Conservation (phyloP, 257 asterid species). For the Solanum tarijense region DNA sequence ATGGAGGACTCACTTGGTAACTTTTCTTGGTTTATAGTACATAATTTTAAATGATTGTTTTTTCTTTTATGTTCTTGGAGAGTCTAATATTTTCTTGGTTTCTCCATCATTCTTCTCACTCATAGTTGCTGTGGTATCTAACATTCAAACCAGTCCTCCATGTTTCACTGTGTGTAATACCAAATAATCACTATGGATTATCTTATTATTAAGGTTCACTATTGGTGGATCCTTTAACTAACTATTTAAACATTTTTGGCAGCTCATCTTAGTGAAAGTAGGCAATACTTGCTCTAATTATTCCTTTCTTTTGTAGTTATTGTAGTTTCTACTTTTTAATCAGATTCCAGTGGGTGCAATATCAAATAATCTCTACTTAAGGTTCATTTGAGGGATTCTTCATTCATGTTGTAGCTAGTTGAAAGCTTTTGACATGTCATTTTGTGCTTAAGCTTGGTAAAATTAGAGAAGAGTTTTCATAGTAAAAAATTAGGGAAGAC, state of each 20-base stretch:
- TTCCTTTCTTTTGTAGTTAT: neutral
- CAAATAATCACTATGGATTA: neutral
- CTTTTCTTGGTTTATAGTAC: constrained; percentile 7
- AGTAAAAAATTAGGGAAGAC: neutral
- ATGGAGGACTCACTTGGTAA: constrained; percentile 75
- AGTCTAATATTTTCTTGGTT: neutral
- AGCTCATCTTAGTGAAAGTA: neutral
- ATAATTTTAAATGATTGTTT: neutral
- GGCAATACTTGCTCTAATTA: neutral
- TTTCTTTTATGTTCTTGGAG: neutral
- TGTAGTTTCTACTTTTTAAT: neutral
- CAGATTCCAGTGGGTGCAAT: neutral
- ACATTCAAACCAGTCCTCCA: neutral
- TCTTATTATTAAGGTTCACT: neutral
- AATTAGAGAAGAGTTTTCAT: neutral
- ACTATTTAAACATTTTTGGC: neutral
- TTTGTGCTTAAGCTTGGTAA: neutral
- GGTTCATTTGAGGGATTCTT: neutral
- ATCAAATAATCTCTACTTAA: neutral
- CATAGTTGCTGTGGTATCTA: neutral
- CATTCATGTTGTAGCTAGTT: neutral
- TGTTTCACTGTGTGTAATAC: neutral
- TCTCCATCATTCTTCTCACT: neutral
- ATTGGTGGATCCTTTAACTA: neutral
- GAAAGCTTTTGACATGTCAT: neutral